phyloP scores from a whole-genome alignment of 73 alveolate genomes.

The Effrenium voratum region DNA sequence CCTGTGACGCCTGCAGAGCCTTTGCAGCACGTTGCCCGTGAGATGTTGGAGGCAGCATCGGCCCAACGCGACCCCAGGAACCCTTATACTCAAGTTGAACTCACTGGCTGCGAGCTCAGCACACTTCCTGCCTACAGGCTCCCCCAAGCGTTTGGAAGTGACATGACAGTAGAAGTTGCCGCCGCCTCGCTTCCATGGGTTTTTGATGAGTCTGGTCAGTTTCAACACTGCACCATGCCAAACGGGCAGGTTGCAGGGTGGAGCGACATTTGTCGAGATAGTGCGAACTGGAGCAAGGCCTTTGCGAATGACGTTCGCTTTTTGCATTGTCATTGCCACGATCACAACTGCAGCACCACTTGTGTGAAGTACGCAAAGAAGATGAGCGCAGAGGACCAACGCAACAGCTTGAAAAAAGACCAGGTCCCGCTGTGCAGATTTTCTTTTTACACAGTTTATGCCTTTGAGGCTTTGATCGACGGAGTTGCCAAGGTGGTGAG shows the following conservation, averaged over 20 bases:
- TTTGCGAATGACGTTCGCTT: not conserved
- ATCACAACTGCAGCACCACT: not conserved
- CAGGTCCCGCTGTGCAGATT: not conserved
- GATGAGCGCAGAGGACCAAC: not conserved
- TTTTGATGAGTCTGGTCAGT: not conserved
- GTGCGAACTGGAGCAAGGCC: not conserved
- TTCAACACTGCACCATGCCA: not conserved
- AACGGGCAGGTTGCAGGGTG: not conserved
- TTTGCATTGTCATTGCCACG: not conserved
- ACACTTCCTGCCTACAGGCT: not conserved
- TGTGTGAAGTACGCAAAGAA: not conserved
- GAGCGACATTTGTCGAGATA: not conserved
- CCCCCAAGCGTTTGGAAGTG: not conserved
- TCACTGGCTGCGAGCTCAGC: not conserved
- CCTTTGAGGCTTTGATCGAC: not conserved
- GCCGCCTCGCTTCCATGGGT: not conserved
- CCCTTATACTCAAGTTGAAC: not conserved
- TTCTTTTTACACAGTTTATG: not conserved
- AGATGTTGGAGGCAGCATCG: not conserved
- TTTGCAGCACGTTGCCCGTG: not conserved
- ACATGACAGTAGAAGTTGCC: not conserved
- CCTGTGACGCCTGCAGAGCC: slow-evolving; percentile 1
- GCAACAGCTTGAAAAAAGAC: not conserved
- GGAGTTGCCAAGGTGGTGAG: not conserved
- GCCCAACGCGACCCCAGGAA: not conserved